These are phyloP conservation scores for Massariosphaeria phaeospora DNA, from an alignment of 495 filamentous ascomycete genomes.

Conservation along the genomic window DNA sequence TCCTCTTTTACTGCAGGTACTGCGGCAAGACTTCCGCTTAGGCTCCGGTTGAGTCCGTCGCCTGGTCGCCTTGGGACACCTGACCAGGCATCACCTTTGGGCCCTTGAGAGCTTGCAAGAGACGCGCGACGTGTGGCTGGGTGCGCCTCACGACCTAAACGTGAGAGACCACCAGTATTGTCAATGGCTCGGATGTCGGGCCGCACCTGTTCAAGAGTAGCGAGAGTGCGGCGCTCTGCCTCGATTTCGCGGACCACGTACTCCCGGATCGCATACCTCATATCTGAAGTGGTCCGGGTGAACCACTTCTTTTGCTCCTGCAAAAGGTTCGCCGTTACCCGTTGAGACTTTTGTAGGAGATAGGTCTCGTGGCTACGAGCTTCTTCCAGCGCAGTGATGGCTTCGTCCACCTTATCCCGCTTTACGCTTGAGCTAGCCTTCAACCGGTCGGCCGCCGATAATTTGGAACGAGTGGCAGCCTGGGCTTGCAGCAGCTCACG, in stretches of 20 bases:
- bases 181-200: conserved; percentile 93
- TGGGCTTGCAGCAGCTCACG: conserved; percentile 88
- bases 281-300: conserved; percentile 72
- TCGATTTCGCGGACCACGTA: conserved; percentile 94
- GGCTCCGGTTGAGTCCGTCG: conserved; percentile 69
- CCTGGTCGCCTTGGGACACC: conserved; percentile 77
- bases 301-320: conserved; percentile 91
- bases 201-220: conserved; percentile 83
- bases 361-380: conserved; percentile 72
- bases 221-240: conserved; percentile 84
- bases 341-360: conserved; percentile 73
- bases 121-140: conserved; percentile 70
- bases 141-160: conserved; percentile 82
- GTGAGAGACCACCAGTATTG: conserved; percentile 76
- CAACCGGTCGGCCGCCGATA: conserved; percentile 79
- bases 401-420: conserved; percentile 93
- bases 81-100: conserved; percentile 95
- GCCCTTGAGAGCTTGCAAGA: conserved; percentile 80
- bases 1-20: conserved; percentile 41
- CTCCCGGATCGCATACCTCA: conserved; percentile 76
- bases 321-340: conserved; percentile 83
- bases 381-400: conserved; percentile 81
- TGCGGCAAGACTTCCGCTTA: conserved; percentile 62
- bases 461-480: conserved; percentile 69
- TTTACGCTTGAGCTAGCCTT: conserved; percentile 77